phyloP scores from a whole-genome alignment of 1,284 basidiomycete genomes.

The Ceratobasidium sp. region DNA sequence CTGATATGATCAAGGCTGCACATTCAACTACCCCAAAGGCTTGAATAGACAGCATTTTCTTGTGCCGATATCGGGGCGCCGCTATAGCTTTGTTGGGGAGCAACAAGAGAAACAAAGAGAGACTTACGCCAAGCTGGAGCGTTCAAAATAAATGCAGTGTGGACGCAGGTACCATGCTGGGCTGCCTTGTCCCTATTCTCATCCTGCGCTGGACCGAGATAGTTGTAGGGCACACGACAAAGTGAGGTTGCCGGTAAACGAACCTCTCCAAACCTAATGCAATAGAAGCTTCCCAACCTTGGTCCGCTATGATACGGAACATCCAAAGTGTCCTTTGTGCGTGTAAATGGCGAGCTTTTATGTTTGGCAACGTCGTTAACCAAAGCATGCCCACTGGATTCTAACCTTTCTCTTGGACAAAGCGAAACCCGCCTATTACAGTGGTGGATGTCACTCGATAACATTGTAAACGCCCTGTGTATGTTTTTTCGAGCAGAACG shows the following conservation, averaged over 20 bases:
- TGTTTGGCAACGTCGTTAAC: neutral
- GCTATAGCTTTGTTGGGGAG: neutral
- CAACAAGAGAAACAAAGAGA: neutral
- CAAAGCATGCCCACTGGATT: neutral
- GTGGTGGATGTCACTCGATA: neutral
- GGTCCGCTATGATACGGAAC: neutral
- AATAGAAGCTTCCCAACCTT: neutral
- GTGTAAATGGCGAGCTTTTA: neutral
- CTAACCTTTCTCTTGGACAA: neutral
- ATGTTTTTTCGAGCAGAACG: neutral
- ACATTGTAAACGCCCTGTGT: neutral
- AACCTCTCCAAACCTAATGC: neutral
- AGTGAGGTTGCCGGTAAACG: neutral
- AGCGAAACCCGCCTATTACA: neutral
- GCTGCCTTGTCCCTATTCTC: too few relatives aligned
- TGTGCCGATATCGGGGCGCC: neutral
- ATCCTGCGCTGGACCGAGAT: neutral
- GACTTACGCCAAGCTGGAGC: too few relatives aligned
- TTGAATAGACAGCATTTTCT: neutral
- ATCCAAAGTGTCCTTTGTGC: neutral
- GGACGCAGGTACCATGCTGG: too few relatives aligned
- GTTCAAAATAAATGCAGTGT: too few relatives aligned
- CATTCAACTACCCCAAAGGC: slow-evolving; percentile 4
- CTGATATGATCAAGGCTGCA: slow-evolving; percentile 65
- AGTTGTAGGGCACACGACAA: neutral